phyloP scores from a whole-genome alignment of 2,329 filamentous ascomycete species.

The Talaromyces pinophilus region DNA sequence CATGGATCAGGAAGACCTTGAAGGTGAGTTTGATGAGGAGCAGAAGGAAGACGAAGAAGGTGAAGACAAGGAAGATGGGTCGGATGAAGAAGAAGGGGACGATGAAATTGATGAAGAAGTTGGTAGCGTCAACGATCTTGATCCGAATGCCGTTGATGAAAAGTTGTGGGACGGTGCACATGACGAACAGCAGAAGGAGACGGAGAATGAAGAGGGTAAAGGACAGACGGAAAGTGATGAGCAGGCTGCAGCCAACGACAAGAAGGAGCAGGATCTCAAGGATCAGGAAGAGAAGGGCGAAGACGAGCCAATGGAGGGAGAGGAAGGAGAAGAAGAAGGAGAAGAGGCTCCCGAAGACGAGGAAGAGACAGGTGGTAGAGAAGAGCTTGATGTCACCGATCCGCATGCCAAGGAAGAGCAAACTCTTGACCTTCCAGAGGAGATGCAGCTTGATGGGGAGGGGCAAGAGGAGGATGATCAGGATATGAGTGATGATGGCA shows the following conservation, averaged over 20 bases:
- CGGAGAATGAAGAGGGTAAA: slow-evolving; percentile 71
- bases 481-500: slow-evolving; percentile 49
- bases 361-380: slow-evolving; percentile 61
- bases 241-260: slow-evolving; percentile 62
- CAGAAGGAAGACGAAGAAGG: slow-evolving; percentile 45
- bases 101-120: slow-evolving; percentile 84
- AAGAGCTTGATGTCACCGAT: slow-evolving; percentile 67
- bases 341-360: slow-evolving; percentile 58
- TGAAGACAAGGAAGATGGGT: slow-evolving; percentile 63
- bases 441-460: slow-evolving; percentile 77
- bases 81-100: slow-evolving; percentile 60
- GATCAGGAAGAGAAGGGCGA: slow-evolving; percentile 54
- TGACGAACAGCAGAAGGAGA: slow-evolving; percentile 66
- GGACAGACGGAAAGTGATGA: slow-evolving; percentile 57
- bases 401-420: slow-evolving; percentile 81
- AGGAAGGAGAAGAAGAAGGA: slow-evolving; percentile 56
- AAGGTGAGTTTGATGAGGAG: slow-evolving; percentile 74
- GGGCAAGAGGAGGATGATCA: slow-evolving; percentile 59
- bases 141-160: slow-evolving; percentile 88
- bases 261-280: slow-evolving; percentile 55
- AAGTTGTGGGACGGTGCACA: slow-evolving; percentile 94
- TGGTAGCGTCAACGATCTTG: slow-evolving; percentile 86
- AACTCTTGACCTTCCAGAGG: slow-evolving; percentile 79
- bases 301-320: slow-evolving; percentile 57
- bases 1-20: slow-evolving; percentile 80